phyloP scores from a whole-genome alignment of 1,284 basidiomycete genomes.

The Schizophyllum amplum region DNA sequence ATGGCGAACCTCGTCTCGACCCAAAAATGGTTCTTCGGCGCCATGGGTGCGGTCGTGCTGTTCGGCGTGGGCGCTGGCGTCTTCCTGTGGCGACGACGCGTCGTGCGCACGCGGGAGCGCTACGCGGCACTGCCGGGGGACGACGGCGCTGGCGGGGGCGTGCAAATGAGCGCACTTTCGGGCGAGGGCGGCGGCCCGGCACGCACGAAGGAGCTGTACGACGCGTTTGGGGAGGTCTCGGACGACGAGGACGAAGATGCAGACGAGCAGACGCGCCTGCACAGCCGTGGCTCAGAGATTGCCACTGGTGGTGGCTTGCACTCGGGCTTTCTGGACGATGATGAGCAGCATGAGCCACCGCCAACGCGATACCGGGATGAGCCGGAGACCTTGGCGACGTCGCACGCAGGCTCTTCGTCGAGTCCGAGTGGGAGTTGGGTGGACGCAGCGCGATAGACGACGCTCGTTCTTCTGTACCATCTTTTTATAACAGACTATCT shows the following conservation, averaged over 20 bases:
- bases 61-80: conserved; percentile 62
- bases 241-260: conserved; percentile 66
- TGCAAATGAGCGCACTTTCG: conserved; percentile 49
- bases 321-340: conserved; percentile 60
- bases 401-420: conserved; percentile 16
- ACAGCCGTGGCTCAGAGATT: too few species aligned
- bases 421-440: conserved; percentile 28
- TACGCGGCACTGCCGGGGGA: conserved; percentile 54
- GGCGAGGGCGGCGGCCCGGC: conserved; percentile 28
- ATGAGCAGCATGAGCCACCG: conserved; percentile 26
- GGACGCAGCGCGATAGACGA: conserved; percentile 1
- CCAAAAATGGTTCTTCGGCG: conserved; percentile 83
- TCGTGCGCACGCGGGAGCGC: conserved; percentile 36
- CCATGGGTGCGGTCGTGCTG: conserved; percentile 58
- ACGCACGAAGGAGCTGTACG: conserved; percentile 79
- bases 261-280: conserved; percentile 57
- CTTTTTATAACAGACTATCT: neutral
- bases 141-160: conserved; percentile 49
- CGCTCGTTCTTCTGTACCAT: neutral
- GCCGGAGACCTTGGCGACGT: neutral
- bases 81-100: conserved; percentile 65
- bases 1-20: conserved; percentile 71
- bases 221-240: conserved; percentile 83
- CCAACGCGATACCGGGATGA: conserved; percentile 10
- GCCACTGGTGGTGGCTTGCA: conserved; percentile 37